These are phyloP conservation scores for Cocos nucifera DNA, from an alignment of 176 grass and related monocot species.

Conservation along the genomic window DNA sequence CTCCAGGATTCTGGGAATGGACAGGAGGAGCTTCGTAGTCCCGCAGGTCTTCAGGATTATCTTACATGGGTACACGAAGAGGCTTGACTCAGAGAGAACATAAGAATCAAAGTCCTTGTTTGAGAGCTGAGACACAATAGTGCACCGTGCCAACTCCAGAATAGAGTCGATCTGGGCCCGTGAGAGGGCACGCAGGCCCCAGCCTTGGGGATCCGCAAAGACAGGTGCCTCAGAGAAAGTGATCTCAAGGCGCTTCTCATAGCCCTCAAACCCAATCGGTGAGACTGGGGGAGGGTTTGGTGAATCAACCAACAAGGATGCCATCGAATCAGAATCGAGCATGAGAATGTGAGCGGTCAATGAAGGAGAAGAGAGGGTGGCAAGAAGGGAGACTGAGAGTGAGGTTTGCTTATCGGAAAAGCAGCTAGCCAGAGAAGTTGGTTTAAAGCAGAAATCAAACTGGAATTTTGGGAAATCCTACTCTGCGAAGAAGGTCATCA, in stretches of 20 bases:
- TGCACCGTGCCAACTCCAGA: slow-evolving; percentile 29
- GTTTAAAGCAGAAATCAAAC: slow-evolving; percentile 9
- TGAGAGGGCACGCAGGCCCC: slow-evolving; percentile 22
- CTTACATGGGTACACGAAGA: slow-evolving; percentile 35
- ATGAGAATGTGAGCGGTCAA: neutral
- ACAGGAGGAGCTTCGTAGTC: slow-evolving; percentile 36
- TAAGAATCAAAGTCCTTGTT: slow-evolving; percentile 36
- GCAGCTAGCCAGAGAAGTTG: slow-evolving; percentile 31
- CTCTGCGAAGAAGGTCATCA: neutral
- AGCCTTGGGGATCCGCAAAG: slow-evolving; percentile 24
- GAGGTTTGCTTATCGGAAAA: slow-evolving; percentile 14
- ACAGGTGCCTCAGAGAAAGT: slow-evolving; percentile 35
- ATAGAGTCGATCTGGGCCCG: slow-evolving; percentile 32
- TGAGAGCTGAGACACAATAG: slow-evolving; percentile 38
- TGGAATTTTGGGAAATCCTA: slow-evolving; percentile 20
- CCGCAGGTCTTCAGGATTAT: slow-evolving; percentile 34
- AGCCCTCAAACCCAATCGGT: slow-evolving; percentile 37
- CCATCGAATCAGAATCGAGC: slow-evolving; percentile 8
- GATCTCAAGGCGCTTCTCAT: slow-evolving; percentile 40
- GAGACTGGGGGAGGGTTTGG: slow-evolving; percentile 10
- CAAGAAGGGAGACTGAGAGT: neutral
- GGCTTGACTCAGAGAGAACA: slow-evolving; percentile 41
- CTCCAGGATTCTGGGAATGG: slow-evolving; percentile 34
- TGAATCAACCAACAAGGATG: slow-evolving; percentile 12
- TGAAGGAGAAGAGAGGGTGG: slow-evolving; percentile 6